Conservation (phyloP, 2,329 filamentous ascomycete species). For the Alternaria sp. region DNA sequence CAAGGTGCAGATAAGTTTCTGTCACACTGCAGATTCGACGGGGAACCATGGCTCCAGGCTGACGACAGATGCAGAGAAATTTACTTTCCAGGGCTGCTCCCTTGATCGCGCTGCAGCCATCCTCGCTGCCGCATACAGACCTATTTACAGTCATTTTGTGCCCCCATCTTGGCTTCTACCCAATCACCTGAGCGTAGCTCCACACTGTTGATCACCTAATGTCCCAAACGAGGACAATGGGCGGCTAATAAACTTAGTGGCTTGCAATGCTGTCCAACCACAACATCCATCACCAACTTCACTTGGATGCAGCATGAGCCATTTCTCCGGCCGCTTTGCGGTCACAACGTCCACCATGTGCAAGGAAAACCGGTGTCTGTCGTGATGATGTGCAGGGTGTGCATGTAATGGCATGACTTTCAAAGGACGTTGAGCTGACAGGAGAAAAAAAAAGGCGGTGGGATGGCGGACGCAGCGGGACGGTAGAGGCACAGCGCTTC, state of each 20-base stretch:
- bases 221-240: constrained; percentile 39
- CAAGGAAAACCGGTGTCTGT: constrained; percentile 21
- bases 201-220: constrained; percentile 41
- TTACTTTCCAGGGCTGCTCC: constrained; percentile 23
- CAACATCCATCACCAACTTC: constrained; percentile 26
- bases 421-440: constrained; percentile 23
- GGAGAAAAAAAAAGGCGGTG: constrained; percentile 24
- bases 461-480: constrained; percentile 21
- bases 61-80: constrained; percentile 30
- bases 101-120: constrained; percentile 25
- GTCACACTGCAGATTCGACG: constrained; percentile 46
- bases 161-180: constrained; percentile 15
- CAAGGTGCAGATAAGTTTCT: constrained; percentile 37
- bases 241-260: constrained; percentile 47
- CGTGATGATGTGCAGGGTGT: constrained; percentile 37
- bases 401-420: constrained; percentile 22
- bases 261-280: constrained; percentile 40
- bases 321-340: constrained; percentile 23
- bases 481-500: constrained; percentile 41
- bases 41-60: constrained; percentile 23
- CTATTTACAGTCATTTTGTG: constrained; percentile 47
- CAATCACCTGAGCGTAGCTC: constrained; percentile 29
- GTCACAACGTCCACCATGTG: constrained; percentile 28
- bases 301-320: constrained; percentile 12
- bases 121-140: constrained; percentile 38